Conservation (phyloP, 495 filamentous ascomycete genomes). For the Darksidea phi region DNA sequence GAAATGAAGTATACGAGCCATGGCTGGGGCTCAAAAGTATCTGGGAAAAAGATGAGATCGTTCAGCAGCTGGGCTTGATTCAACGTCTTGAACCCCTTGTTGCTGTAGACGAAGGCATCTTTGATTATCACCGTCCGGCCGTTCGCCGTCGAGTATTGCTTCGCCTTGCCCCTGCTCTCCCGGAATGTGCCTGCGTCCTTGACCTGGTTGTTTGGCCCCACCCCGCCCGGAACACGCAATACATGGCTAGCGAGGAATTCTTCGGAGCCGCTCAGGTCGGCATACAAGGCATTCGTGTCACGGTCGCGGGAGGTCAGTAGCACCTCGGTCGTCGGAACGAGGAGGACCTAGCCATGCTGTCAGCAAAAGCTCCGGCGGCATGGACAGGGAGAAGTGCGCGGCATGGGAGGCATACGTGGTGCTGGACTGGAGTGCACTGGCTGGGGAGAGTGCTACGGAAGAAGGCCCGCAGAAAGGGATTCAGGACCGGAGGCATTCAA, state of each 20-base stretch:
- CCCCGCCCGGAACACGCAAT: slow-evolving; percentile 70
- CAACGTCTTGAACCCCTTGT: slow-evolving; percentile 93
- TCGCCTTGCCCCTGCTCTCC: slow-evolving; percentile 89
- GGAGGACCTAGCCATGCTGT: slow-evolving; percentile 63
- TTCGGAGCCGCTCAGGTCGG: slow-evolving; percentile 80
- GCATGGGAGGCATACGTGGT: slow-evolving; percentile 61
- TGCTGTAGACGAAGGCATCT: slow-evolving; percentile 89
- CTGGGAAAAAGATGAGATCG: slow-evolving; percentile 84
- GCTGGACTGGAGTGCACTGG: slow-evolving; percentile 89
- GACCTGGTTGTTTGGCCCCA: slow-evolving; percentile 50
- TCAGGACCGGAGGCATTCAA: slow-evolving; percentile 96
- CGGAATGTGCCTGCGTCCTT: slow-evolving; percentile 77
- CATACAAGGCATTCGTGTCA: slow-evolving; percentile 73
- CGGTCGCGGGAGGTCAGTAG: slow-evolving; percentile 85
- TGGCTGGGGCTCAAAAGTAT: slow-evolving; percentile 75
- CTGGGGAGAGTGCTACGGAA: slow-evolving; percentile 89
- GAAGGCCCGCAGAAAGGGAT: slow-evolving; percentile 97
- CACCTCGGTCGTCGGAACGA: slow-evolving; percentile 89
- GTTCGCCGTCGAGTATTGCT: slow-evolving; percentile 87
- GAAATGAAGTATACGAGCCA: slow-evolving; percentile 99
- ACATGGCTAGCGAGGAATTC: slow-evolving; percentile 98
- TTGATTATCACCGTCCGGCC: slow-evolving; percentile 92
- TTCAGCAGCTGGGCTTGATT: slow-evolving; percentile 86
- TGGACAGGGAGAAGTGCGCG: neutral
- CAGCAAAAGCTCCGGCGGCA: neutral